Conservation (phyloP, 2,329 filamentous ascomycete species). For the Venturia nashicola region DNA sequence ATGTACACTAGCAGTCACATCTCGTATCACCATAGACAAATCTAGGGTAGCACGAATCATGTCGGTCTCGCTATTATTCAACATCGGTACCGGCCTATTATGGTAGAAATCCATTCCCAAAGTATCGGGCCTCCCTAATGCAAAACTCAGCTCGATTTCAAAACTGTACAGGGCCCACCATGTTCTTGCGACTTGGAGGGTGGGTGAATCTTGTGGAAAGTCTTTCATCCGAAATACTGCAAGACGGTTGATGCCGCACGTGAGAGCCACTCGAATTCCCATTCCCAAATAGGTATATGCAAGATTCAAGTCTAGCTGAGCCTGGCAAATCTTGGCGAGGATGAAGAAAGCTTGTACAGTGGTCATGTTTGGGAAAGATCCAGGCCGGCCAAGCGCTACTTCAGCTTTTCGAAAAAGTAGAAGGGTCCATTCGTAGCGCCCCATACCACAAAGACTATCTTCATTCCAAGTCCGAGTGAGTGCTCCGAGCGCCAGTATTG, state of each 20-base stretch:
- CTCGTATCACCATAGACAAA: conserved; percentile 27
- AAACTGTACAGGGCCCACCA: conserved; percentile 16
- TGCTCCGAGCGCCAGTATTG: conserved; percentile 34
- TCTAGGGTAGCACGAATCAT: conserved; percentile 31
- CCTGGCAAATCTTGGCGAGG: conserved; percentile 38
- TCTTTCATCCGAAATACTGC: background rate
- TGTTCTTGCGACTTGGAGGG: conserved; percentile 9
- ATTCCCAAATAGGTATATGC: conserved; percentile 38
- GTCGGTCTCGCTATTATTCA: conserved; percentile 24
- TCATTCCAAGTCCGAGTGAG: conserved; percentile 33
- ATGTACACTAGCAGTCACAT: conserved; percentile 29
- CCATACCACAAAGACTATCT: conserved; percentile 29
- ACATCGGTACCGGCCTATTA: conserved; percentile 22
- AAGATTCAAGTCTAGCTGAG: conserved; percentile 35
- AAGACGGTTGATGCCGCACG: conserved; percentile 36
- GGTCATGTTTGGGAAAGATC: conserved; percentile 34
- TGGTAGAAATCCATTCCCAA: conserved; percentile 37
- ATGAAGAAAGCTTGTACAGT: conserved; percentile 37
- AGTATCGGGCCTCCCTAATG: conserved; percentile 36
- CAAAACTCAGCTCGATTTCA: conserved; percentile 28
- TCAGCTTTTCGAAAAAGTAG: conserved; percentile 33
- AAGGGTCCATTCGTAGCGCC: conserved; percentile 34
- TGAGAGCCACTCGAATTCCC: conserved; percentile 34
- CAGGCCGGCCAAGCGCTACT: conserved; percentile 25
- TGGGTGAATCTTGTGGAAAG: conserved; percentile 4